Base-by-base conservation (phyloP, 768 basidiomycete species). In the Tricholoma hemisulphureum region DNA sequence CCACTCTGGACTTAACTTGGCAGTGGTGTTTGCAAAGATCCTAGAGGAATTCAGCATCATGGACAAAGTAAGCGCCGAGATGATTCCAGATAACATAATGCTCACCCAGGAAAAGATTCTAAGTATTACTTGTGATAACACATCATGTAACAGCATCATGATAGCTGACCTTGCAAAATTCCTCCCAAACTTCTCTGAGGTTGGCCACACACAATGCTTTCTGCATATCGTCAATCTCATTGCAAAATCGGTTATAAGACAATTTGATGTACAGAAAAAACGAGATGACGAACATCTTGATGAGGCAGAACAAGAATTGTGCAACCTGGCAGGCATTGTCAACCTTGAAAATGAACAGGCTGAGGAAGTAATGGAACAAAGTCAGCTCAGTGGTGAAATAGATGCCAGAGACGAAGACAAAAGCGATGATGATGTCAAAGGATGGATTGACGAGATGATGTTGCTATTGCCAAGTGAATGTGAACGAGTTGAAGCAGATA, bases 91-190 rank as follows among this genome's bases (percentile, higher is more conserved):
- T 45, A 45, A 45, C 43, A 45, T 20, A 45, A 21, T 11, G 11
- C 43, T 45, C 43, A 45, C 21, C 43, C 8, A n/a, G 24, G 14
- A 24, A 57, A 39, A 39, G 37, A 39, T 39, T 39, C 37, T 35
- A 35, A 35, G 34, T 35, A 35, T 35, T 35, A 35, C 34, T 11
- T 35, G 34, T 4, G 18, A 57, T 43, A 61, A 61, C 14, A 51
- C 59, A 48, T 29, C 24, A 10, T 41, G 39, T 20, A 41, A 41
- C 39, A 41, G 20, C 18, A 8, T 41, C 6, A 41, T 41, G 16
- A 39, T n/a, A 20, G 37, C 37, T 39, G 37, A n/a, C 5, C 37
- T 31, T 31, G 31, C 31, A 31, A 31, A 31, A 31, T 3, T 35
- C 37, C 3, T 43, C n/a, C n/a, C n/a, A 16, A 10, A 45, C 14